Evolutionary conservation across 352 stramenopile genomes (phyloP), one percentile per base, ranked within the genome.

Genomic region (Globisporangium ultimum): DNA sequence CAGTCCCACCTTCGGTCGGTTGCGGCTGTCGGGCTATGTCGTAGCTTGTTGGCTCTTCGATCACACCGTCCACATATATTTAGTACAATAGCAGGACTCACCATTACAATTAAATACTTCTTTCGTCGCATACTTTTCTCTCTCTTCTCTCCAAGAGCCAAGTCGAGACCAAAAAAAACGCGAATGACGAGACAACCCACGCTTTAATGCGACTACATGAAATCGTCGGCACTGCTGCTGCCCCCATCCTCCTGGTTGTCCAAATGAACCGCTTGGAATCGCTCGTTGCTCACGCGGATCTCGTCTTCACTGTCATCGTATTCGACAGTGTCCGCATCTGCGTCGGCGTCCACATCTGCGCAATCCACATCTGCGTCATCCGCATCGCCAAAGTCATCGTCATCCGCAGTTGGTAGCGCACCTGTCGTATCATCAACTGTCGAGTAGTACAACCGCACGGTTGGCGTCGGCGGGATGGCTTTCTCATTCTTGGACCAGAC

Each of bases 281-380:
- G 86, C 68, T 95, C 86, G 55, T 95, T 95, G 72, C 86, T 95
- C 65, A 93, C 82, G 28, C 86, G 82, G 57, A 95, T 93, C 64
- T 95, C 86, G 64, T 95, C 86, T 66, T 95, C 86, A 60, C 86
- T 95, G 69, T 95, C 86, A 50, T 95, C 86, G 60, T 95, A 95
- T 62, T 93, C 86, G 43, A 95, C 83, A 13, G 84, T 95, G 66
- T 93, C 84, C 0, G 81, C 82, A 50, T 95, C 86, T 9, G 81
- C 80, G 52, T 93, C 78, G 45, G 68, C 70, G 24, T 83, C 72
- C 7, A 52, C 68, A 62, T 85, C 72, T 32, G 91, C 86, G 13
- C 76, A 78, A 54, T 94, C 80, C n/a, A 73, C 72, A 42, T 86
- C 74, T 3, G 53, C 68, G 56, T 84, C 72, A 28, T 74, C 72